Evolutionary conservation across 768 basidiomycete species (phyloP), one percentile per base, ranked within the genome.

Genomic region (Leucocoprinus birnbaumii): DNA sequence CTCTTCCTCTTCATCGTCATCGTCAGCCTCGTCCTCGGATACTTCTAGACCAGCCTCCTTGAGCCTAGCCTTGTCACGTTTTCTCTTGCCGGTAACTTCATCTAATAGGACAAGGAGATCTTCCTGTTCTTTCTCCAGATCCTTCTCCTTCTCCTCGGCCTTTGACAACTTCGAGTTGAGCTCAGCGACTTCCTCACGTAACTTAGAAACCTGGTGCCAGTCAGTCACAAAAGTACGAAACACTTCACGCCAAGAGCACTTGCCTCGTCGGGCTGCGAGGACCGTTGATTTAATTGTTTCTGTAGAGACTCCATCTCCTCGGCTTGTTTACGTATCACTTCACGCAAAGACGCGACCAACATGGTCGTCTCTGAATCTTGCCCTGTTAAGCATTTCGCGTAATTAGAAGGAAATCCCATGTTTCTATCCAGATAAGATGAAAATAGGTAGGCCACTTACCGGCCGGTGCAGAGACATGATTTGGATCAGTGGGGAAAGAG

Each of bases 121-220:
- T 66, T 98, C 96, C 62, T 98, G 95, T 68, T 99, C 96, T 70
- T 94, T 95, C 69, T 97, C 94, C 21, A 85, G 83, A 8, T 97
- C 94, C 60, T 82, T 86, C 47, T 82, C 80, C 66, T 86, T 89
- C 53, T 76, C 78, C 60, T 88, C 80, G 8, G 84, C 75, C 1
- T 70, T 71, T 41, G 70, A 67, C 7, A 92, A 66, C 51, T 83
- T 69, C 13, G 66, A 61, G 24, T 80, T 71, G 19, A 90, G 65
- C 3, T 68, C 65, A 3, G 71, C 62, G 7, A 87, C 64, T 61
- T 82, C 78, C 7, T 64, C 70, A 25, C 77, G 75, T 31, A 87
- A 68, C 7, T 73, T 67, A 8, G 73, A 64, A 41, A 78, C 53
- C 84, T 86, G 56, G 26, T 44, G 40, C 42, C 27, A 48, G 16